These are phyloP conservation scores for Elsinoe necatrix DNA, from an alignment of 2,329 filamentous ascomycete species.

Conservation along the genomic window DNA sequence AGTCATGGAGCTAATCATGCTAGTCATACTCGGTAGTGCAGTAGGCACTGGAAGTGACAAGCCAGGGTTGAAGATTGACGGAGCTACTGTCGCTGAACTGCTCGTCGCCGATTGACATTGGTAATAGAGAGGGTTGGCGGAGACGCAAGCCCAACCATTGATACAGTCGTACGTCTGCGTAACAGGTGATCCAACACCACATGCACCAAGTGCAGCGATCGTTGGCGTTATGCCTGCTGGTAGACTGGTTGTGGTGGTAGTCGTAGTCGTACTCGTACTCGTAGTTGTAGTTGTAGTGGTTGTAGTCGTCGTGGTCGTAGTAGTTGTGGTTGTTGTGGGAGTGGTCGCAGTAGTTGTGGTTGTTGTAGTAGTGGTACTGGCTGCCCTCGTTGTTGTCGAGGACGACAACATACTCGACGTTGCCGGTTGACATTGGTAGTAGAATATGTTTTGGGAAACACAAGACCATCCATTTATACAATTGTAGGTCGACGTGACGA, in stretches of 20 bases:
- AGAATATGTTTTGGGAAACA: not conserved
- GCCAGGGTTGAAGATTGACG: not conserved
- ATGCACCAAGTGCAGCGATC: not conserved
- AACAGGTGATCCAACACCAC: conserved; percentile 8
- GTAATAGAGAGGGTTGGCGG: not conserved
- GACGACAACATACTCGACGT: not conserved
- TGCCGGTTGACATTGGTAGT: not conserved
- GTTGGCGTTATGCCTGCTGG: not conserved
- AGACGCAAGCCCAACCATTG: not conserved
- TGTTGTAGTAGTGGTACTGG: not conserved
- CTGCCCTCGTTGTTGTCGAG: not conserved
- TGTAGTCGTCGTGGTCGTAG: not conserved
- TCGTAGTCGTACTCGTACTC: not conserved
- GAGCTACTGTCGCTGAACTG: not conserved
- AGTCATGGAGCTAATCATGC: not conserved
- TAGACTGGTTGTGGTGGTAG: not conserved
- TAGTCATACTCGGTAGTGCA: not conserved
- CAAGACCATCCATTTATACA: not conserved
- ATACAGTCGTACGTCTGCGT: conserved; percentile 4
- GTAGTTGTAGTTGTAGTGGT: not conserved
- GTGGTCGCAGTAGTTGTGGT: not conserved
- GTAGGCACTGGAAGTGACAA: not conserved
- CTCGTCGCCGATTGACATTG: not conserved
- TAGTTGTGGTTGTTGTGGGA: not conserved
- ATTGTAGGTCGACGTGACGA: not conserved